Evolutionary conservation across 148 eudicot species (phyloP), one percentile per base, ranked within the genome.

Genomic region (Rhododendron henanense): DNA sequence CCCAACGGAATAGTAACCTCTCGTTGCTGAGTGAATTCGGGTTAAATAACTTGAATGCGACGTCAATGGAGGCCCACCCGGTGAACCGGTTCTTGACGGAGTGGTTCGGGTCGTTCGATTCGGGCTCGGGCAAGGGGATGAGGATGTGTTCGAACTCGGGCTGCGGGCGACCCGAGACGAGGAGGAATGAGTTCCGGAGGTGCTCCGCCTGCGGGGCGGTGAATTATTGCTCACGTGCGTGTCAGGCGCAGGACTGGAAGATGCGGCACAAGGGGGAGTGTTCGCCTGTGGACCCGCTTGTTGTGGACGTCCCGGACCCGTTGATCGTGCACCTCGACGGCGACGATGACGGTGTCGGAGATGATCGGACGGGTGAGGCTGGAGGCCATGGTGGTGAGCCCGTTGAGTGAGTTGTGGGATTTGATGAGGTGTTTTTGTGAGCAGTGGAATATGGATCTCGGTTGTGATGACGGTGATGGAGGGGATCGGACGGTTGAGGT

Each of bases 221-320:
- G 23, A 93, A 91, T 41, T 94, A 94, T 67, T 94, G 95, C 90
- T 94, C 97, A 4, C 92, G 97, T 59, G 94, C 90, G 39, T 94
- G 97, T 87, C 97, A 94, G 84, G 92, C 94, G 87, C 91, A 87
- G 1, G 97, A 94, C 77, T 94, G 97, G 97, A 93, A 91, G 90
- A 45, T 91, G 84, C 87, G 93, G 85, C 95, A 94, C 48, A 92
- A 92, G 85, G 88, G 51, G 71, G 93, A 90, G 81, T 94, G 97
- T 71, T 81, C 90, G 11, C 93, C 94, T 18, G 45, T 91, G 82
- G 89, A 87, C 16, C 81, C 82, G 83, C 5, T 67, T 25, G 74
- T 10, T 2, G 82, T 89, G 91, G 81, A 87, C 28, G 87, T 28
- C 16, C 85, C 14, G 83, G 90, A 85, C 9, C 83, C 80, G 79